phyloP scores from a whole-genome alignment of 805 yeast genomes.

The Teunomyces funiuensis region DNA sequence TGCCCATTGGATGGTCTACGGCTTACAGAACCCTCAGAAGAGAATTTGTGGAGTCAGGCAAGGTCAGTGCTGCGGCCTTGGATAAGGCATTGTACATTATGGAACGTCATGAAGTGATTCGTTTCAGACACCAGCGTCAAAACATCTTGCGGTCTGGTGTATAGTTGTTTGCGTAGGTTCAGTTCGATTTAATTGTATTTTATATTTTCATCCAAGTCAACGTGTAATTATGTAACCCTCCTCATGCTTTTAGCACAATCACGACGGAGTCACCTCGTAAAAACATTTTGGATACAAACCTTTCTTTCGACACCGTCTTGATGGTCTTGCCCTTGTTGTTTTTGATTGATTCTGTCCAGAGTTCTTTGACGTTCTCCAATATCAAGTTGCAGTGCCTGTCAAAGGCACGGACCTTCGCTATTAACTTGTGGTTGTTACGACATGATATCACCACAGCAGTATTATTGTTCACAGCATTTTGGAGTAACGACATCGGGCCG shows the following conservation, averaged over 20 bases:
- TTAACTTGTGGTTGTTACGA: slow-evolving; percentile 88
- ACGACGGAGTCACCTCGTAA: slow-evolving; percentile 95
- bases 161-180: slow-evolving; percentile 21
- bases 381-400: slow-evolving; percentile 96
- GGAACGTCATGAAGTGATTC: slow-evolving; percentile 85
- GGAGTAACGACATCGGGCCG: slow-evolving; percentile 91
- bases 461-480: slow-evolving; percentile 72
- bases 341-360: slow-evolving; percentile 67
- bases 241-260: slow-evolving; percentile 58
- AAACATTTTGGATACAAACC: slow-evolving; percentile 87
- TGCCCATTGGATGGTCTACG: slow-evolving; percentile 96
- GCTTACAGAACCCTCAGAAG: slow-evolving; percentile 78
- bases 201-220: background rate
- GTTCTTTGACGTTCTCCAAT: slow-evolving; percentile 86
- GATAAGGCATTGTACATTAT: slow-evolving; percentile 79
- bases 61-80: slow-evolving; percentile 66
- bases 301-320: slow-evolving; percentile 57
- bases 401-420: slow-evolving; percentile 89
- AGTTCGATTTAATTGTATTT: background rate
- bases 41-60: slow-evolving; percentile 72
- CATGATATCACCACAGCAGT: slow-evolving; percentile 83
- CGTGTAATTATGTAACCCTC: too few relatives aligned
- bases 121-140: slow-evolving; percentile 83
- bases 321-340: slow-evolving; percentile 70
- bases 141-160: slow-evolving; percentile 76